A percentile compares a stretch with the other conserved stretches of the same genome.
Evolutionary conservation across 306 rosid genomes (phyloP).

Genomic region (Hylodesmum podocarpum): DNA sequence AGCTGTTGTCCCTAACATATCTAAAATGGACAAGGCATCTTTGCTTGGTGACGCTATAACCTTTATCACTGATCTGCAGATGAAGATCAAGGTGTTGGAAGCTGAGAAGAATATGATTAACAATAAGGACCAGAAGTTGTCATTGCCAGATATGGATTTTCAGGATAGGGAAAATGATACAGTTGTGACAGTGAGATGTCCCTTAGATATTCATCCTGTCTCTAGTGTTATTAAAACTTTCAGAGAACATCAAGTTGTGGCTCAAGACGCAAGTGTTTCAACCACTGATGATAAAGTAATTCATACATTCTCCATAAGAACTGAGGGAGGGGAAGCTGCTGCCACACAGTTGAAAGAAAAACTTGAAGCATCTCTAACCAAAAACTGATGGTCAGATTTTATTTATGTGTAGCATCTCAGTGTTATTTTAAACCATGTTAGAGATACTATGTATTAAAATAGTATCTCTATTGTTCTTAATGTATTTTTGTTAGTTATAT

Average conservation of each 20-base stretch:
- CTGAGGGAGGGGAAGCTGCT: slow-evolving; percentile 65
- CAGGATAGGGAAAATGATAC: slow-evolving; percentile 71
- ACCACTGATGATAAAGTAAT: slow-evolving; percentile 50
- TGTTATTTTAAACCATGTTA: slow-evolving; percentile 16
- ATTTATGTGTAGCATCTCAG: slow-evolving; percentile 25
- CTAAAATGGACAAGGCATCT: slow-evolving; percentile 96
- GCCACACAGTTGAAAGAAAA: slow-evolving; percentile 77
- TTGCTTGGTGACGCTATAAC: slow-evolving; percentile 89
- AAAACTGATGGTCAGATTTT: slow-evolving; percentile 28
- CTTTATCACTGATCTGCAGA: slow-evolving; percentile 82
- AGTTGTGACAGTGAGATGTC: slow-evolving; percentile 69
- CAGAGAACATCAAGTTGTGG: slow-evolving; percentile 65
- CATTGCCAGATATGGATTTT: slow-evolving; percentile 68
- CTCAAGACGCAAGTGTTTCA: slow-evolving; percentile 61
- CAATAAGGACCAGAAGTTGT: slow-evolving; percentile 42
- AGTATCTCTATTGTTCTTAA: slow-evolving; percentile 5
- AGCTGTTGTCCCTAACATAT: slow-evolving; percentile 93
- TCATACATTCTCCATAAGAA: slow-evolving; percentile 71
- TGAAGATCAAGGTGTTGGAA: slow-evolving; percentile 77
- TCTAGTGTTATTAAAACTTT: slow-evolving; percentile 59
- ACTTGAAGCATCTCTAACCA: slow-evolving; percentile 63
- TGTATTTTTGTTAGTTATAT: slow-evolving; percentile 1
- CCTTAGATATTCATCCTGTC: slow-evolving; percentile 79
- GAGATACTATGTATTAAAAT: not conserved
- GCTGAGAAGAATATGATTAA: slow-evolving; percentile 59